Conservation (phyloP, 2,329 filamentous ascomycete species). For the Hypoxylon rubiginosum region DNA sequence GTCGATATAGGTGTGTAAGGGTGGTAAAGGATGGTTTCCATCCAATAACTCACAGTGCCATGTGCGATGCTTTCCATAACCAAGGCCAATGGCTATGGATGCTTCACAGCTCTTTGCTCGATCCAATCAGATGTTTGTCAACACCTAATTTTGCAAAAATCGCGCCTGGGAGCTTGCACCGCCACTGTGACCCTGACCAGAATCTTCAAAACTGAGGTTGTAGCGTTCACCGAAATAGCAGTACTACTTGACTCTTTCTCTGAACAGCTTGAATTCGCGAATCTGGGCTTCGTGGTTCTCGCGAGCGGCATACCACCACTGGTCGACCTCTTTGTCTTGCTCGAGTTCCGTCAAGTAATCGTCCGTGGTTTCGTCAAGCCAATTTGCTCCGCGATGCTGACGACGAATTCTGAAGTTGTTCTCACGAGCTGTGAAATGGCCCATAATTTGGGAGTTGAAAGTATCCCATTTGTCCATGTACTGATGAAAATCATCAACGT, state of each 20-base stretch:
- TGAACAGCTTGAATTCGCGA: constrained; percentile 67
- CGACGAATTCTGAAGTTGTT: constrained; percentile 57
- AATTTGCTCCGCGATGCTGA: constrained; percentile 59
- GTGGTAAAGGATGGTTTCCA: neutral
- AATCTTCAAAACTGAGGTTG: constrained; percentile 3
- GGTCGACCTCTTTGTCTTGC: constrained; percentile 74
- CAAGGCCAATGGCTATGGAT: constrained; percentile 11
- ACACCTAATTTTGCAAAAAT: neutral
- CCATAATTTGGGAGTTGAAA: constrained; percentile 67
- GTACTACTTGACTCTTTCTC: constrained; percentile 58
- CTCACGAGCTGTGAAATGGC: constrained; percentile 69
- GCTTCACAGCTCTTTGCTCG: constrained; percentile 3
- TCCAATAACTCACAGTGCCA: constrained; percentile 18
- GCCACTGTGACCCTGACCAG: neutral
- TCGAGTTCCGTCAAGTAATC: constrained; percentile 72
- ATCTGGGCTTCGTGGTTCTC: constrained; percentile 72
- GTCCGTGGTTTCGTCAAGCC: constrained; percentile 61
- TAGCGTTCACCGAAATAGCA: constrained; percentile 18
- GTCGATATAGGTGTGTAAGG: neutral
- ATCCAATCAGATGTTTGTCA: constrained; percentile 17
- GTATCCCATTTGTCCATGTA: constrained; percentile 67
- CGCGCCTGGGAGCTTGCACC: neutral
- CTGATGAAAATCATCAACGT: constrained; percentile 65
- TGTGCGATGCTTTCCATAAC: constrained; percentile 13
- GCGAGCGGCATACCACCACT: constrained; percentile 71